Percentiles rank a stretch among this genome's conserved stretches.
Evolutionary conservation across 225 moss, liverwort and hornwort genomes (phyloP).

Genomic region (Thuidium tamariscinum): DNA sequence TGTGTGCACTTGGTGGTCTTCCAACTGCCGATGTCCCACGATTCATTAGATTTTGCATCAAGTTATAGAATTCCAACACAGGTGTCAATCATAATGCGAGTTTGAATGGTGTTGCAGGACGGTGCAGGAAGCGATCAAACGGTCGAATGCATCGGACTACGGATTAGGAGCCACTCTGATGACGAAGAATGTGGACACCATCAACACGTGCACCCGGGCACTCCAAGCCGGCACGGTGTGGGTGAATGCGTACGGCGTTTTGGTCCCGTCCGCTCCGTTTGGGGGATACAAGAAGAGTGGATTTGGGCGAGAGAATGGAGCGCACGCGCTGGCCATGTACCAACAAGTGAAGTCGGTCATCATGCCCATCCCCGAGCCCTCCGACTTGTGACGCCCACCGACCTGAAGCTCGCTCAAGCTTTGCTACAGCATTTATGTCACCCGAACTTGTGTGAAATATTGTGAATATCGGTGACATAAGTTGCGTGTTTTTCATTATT

Average conservation of each 20-base stretch:
- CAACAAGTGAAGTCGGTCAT: slow-evolving; percentile 56
- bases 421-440: neutral
- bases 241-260: slow-evolving; percentile 29
- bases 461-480: neutral
- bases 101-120: slow-evolving; percentile 14
- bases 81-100: neutral
- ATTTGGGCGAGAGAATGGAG: slow-evolving; percentile 48
- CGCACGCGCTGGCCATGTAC: slow-evolving; percentile 21
- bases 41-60: too few relatives aligned
- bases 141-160: slow-evolving; percentile 25
- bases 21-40: neutral
- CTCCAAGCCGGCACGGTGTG: slow-evolving; percentile 44
- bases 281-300: slow-evolving; percentile 51
- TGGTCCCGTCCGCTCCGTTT: slow-evolving; percentile 40
- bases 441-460: neutral
- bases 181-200: slow-evolving; percentile 39
- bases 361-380: slow-evolving; percentile 22
- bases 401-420: neutral
- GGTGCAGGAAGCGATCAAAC: slow-evolving; percentile 37
- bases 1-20: too few relatives aligned
- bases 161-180: slow-evolving; percentile 43
- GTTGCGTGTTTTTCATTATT: neutral
- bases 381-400: neutral
- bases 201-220: slow-evolving; percentile 23
- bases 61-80: neutral